A percentile compares a stretch with the other conserved stretches of the same genome.
These are phyloP conservation scores for Leccinellum albellum DNA, from an alignment of 768 basidiomycete species.

Conservation along the genomic window DNA sequence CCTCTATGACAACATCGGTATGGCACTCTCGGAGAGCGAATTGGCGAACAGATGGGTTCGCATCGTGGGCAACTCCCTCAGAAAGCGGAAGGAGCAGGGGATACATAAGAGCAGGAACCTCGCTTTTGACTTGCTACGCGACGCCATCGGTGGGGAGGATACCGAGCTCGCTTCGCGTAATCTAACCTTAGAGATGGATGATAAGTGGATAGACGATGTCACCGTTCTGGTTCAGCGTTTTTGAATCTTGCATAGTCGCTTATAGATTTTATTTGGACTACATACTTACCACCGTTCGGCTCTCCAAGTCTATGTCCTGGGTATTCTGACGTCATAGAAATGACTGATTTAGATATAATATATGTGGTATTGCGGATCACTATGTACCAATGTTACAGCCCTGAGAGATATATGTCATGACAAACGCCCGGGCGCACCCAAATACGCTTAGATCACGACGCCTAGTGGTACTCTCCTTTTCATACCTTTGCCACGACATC, in stretches of 20 bases:
- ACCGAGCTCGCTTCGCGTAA: constrained; percentile 37
- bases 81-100: constrained; percentile 15
- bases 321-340: background rate
- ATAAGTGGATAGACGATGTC: constrained; percentile 49
- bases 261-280: background rate
- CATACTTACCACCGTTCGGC: background rate
- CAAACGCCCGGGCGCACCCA: constrained; percentile 10
- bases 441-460: background rate
- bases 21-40: constrained; percentile 21
- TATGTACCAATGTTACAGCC: constrained; percentile 1
- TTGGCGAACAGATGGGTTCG: constrained; percentile 35
- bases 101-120: constrained; percentile 33
- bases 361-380: constrained; percentile 9
- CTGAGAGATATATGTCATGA: constrained; percentile 15
- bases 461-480: background rate
- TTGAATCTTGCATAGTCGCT: constrained; percentile 10
- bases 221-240: constrained; percentile 44
- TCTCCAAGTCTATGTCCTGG: background rate
- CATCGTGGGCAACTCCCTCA: constrained; percentile 28
- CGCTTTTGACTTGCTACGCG: constrained; percentile 40
- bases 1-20: constrained; percentile 32
- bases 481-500: background rate
- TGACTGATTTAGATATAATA: background rate
- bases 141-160: constrained; percentile 43
- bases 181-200: constrained; percentile 48